Evolutionary conservation across 228 moss, liverwort and hornwort species (phyloP), one percentile per base, ranked within the genome.

Genomic region (Sphagnum fallax): DNA sequence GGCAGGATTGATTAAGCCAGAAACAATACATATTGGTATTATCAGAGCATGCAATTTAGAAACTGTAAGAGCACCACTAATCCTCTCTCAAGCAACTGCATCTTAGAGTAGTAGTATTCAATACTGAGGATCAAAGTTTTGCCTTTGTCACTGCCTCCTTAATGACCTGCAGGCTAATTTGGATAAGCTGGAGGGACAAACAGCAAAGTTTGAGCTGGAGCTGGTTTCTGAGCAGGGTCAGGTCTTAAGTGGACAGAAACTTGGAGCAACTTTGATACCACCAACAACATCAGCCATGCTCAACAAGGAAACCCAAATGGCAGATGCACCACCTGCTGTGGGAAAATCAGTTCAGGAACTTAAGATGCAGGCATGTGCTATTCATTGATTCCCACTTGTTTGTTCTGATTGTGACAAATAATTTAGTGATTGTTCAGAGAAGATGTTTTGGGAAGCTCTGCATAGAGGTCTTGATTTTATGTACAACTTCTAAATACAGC

Each of bases 341-440:
- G 80, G 76, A 67, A 80, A 73, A 75, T 83, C 82, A 75, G 77
- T 83, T 70, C 83, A 83, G 70, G 80, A 87, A 74, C 67, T 83
- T 65, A 87, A 80, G 72, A 71, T 78, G 63, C 86, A 87, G 86
- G 86, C 80, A 74, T 8, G 70, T 49, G 66, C 3, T 50, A 49
- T 11, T 14, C 51, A n/a, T 52, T 11, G 11, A 48, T 4, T 10
- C 65, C 48, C 11, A 13, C 48, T 49, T 5, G 12, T 16, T 0
- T 48, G 65, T 5, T 11, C 0, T 32, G 32, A 32, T 32, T 2
- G 32, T 32, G 32, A 2, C 2, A 32, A 32, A 32, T 32, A 32
- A 32, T 32, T 32, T 32, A 32, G 32, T 32, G 32, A 32, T 32
- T 32, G 32, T 32, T 32, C 32, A 32, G 32, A 32, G 2, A 32